These are phyloP conservation scores for Ascomycota sp. DNA, from an alignment of 2,329 filamentous ascomycete species.

Conservation along the genomic window DNA sequence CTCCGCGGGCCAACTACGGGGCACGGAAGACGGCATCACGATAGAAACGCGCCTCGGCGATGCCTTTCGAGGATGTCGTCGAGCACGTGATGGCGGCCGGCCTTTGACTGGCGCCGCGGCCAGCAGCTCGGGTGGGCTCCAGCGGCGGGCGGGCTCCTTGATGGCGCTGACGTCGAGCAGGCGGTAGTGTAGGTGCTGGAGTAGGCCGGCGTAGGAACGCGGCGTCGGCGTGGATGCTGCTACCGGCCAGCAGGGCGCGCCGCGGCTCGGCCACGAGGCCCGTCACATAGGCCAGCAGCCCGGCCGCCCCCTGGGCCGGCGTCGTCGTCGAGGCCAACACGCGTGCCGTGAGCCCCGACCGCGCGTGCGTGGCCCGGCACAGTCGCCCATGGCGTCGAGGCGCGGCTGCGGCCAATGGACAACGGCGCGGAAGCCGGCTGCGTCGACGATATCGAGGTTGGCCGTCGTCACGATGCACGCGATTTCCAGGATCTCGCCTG, in stretches of 20 bases:
- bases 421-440: slow-evolving; percentile 57
- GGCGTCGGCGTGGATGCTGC: slow-evolving; percentile 79
- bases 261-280: slow-evolving; percentile 45
- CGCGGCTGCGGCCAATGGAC: slow-evolving; percentile 52
- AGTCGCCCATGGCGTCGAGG: slow-evolving; percentile 66
- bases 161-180: slow-evolving; percentile 82
- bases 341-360: slow-evolving; percentile 61
- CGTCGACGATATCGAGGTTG: slow-evolving; percentile 55
- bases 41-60: slow-evolving; percentile 77
- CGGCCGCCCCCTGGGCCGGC: slow-evolving; percentile 48
- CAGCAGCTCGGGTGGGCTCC: slow-evolving; percentile 34
- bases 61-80: slow-evolving; percentile 91
- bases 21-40: slow-evolving; percentile 42
- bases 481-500: slow-evolving; percentile 75
- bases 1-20: not conserved
- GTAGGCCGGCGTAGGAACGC: slow-evolving; percentile 55
- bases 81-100: slow-evolving; percentile 58
- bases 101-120: slow-evolving; percentile 49
- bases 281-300: slow-evolving; percentile 60
- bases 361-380: slow-evolving; percentile 64
- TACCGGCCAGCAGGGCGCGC: slow-evolving; percentile 64
- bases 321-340: slow-evolving; percentile 56
- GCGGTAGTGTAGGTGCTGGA: slow-evolving; percentile 68
- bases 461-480: slow-evolving; percentile 80
- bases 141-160: slow-evolving; percentile 75